These are phyloP conservation scores for Pulveroboletus sp. DNA, from an alignment of 768 basidiomycete species.

Conservation along the genomic window DNA sequence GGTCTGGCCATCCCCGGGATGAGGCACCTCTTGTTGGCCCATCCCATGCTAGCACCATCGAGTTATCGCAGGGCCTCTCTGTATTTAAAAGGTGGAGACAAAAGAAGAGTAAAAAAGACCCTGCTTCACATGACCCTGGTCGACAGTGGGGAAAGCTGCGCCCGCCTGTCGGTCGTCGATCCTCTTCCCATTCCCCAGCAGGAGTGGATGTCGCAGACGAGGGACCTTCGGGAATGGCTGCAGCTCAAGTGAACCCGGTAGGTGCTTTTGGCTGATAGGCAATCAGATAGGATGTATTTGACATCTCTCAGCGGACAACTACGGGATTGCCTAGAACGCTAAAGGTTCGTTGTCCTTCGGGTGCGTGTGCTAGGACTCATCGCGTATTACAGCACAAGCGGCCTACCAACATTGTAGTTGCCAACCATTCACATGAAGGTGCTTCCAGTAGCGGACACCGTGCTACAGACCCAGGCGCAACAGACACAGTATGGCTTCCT, in stretches of 20 bases:
- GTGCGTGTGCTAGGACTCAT: neutral
- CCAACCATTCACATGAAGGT: neutral
- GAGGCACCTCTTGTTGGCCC: neutral
- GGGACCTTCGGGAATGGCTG: neutral
- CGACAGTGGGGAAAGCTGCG: too few species aligned
- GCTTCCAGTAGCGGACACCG: neutral
- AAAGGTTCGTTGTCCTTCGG: neutral
- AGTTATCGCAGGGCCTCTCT: neutral
- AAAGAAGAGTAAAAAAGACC: neutral
- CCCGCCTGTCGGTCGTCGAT: neutral
- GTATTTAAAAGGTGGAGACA: neutral
- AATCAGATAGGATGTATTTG: too few species aligned
- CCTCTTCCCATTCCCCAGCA: neutral
- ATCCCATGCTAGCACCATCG: neutral
- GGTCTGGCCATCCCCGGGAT: neutral
- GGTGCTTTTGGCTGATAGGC: neutral
- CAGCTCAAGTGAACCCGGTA: neutral
- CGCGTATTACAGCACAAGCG: neutral
- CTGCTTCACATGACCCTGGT: neutral
- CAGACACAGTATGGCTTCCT: neutral
- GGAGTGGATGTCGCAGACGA: neutral
- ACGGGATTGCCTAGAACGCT: accelerated
- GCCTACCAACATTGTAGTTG: neutral
- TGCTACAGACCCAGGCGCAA: neutral
- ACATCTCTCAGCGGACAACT: neutral